Evolutionary conservation across 306 rosid species (phyloP), one percentile per base, ranked within the genome.

Genomic region (Citrullus mucosospermus): DNA sequence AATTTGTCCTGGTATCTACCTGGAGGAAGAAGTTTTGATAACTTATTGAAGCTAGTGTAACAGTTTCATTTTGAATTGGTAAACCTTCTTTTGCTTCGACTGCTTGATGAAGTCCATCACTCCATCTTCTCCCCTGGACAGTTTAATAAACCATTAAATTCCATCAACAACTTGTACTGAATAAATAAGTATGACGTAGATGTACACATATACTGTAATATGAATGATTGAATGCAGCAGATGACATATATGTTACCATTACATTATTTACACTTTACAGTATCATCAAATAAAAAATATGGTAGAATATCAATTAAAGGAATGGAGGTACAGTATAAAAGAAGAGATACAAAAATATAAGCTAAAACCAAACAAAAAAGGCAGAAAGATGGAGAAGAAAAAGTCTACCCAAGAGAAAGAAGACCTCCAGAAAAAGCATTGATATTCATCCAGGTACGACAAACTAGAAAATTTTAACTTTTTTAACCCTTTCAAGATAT

Each of bases 51-150:
- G 98, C 97, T 88, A 95, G 82, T 12, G 98, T 92, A 75, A 95
- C 90, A 58, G 97, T 95, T 91, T 95, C 98, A 84, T 91, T 95
- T 86, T 95, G 98, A 81, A 92, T 90, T 30, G 98, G 97, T 69
- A 95, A 71, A 81, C 92, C 90, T 91, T 95, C 98, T 88, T 95
- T 95, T 78, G 98, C 98, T 91, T 95, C 98, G 75, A 95, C 97
- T 55, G 98, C 98, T 87, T 95, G 98, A 88, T 92, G 98, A 84
- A 95, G 97, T 80, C 98, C 97, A 76, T 95, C 98, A 86, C 98
- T 95, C 98, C 98, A 95, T 86, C 97, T 85, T 88, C 98, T 89
- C 78, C 97, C 98, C 98, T 95, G 32, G 32, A 65, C 25, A 46
- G 48, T 8, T 25, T 6, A 78, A 77, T 6, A 6, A 60, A 60